A percentile compares a stretch with the other conserved stretches of the same genome.
phyloP scores from a whole-genome alignment of 371 early-diverging fungal genomes.

The Rhizopus arrhizus region DNA sequence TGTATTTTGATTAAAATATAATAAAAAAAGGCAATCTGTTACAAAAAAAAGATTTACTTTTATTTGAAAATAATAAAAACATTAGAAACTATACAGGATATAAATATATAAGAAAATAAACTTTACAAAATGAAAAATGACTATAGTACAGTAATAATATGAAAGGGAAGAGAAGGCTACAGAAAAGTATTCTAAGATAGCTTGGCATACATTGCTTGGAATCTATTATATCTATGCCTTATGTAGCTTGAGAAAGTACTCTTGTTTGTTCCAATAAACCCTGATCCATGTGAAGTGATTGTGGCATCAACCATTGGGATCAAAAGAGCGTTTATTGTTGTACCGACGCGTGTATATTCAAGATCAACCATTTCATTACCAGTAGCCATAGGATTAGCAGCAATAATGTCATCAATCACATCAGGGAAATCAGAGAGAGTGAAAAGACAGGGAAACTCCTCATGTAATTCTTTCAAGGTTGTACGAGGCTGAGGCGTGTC shows the following conservation, averaged over 20 bases:
- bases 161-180: too few relatives aligned
- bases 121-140: too few relatives aligned
- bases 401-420: conserved; percentile 28
- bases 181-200: too few relatives aligned
- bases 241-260: conserved; percentile 55
- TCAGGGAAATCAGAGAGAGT: conserved; percentile 58
- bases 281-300: conserved; percentile 43
- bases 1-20: too few relatives aligned
- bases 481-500: conserved; percentile 56
- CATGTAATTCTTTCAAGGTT: conserved; percentile 37
- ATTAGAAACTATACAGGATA: too few relatives aligned
- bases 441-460: conserved; percentile 56
- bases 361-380: conserved; percentile 20
- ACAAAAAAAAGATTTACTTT: too few relatives aligned
- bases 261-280: conserved; percentile 47
- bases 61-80: too few relatives aligned
- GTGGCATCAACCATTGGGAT: conserved; percentile 55
- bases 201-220: conserved; percentile 23
- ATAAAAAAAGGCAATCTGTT: too few relatives aligned
- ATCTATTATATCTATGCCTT: conserved; percentile 33
- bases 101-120: too few relatives aligned
- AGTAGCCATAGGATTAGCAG: conserved; percentile 23
- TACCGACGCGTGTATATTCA: conserved; percentile 14
- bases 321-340: conserved; percentile 23
- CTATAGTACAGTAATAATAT: too few relatives aligned